These are phyloP conservation scores for Pyrus pyrifolia DNA, from an alignment of 306 rosid species.

Conservation along the genomic window DNA sequence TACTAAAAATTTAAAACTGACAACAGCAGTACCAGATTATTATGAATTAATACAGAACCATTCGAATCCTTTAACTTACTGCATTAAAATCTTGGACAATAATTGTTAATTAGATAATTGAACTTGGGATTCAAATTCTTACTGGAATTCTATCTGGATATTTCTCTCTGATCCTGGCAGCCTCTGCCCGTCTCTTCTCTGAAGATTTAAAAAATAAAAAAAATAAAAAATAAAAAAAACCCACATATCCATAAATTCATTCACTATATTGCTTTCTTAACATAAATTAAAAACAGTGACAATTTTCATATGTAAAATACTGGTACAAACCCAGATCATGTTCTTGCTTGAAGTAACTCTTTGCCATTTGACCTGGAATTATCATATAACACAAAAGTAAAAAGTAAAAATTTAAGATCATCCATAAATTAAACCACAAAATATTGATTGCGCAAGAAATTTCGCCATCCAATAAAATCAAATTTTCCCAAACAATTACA, in stretches of 20 bases:
- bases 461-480: neutral
- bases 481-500: neutral
- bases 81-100: neutral
- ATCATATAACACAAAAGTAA: constrained; percentile 9
- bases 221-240: neutral
- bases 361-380: constrained; percentile 69
- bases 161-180: constrained; percentile 86
- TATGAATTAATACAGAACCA: neutral
- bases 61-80: neutral
- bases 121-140: constrained; percentile 20
- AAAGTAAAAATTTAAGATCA: neutral
- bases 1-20: neutral
- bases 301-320: neutral
- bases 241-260: neutral
- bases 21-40: too few species aligned
- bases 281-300: neutral
- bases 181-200: constrained; percentile 92
- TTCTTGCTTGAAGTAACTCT: constrained; percentile 95
- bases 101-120: neutral
- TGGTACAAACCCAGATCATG: constrained; percentile 72
- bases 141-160: constrained; percentile 93
- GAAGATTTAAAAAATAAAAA: neutral
- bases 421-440: neutral
- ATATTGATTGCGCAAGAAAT: neutral
- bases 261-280: neutral